phyloP scores from a whole-genome alignment of 805 yeast genomes.

The Saturnispora zaruensis region DNA sequence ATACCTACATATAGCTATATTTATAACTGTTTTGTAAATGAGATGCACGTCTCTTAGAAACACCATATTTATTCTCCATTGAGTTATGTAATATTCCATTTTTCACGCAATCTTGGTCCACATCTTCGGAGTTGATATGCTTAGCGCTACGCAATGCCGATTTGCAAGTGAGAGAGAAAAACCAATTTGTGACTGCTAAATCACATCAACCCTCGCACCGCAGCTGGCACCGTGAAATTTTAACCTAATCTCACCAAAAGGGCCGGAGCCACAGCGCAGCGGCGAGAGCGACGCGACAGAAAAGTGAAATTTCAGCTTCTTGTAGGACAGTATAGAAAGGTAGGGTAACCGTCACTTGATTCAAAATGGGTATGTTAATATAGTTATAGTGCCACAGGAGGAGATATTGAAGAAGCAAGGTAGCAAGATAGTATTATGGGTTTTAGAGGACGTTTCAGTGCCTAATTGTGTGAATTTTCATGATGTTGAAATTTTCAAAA shows the following conservation, averaged over 20 bases:
- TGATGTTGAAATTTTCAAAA: not conserved
- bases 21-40: not conserved
- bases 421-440: not conserved
- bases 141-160: not conserved
- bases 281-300: not conserved
- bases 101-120: not conserved
- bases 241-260: not conserved
- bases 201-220: not conserved
- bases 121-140: not conserved
- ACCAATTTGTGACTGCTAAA: not conserved
- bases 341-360: constrained; percentile 3
- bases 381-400: not conserved
- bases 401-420: not conserved
- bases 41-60: not conserved
- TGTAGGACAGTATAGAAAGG: not conserved
- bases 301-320: not conserved
- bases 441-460: not conserved
- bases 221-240: not conserved
- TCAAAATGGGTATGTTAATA: constrained; percentile 1
- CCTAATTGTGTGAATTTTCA: not conserved
- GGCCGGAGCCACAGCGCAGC: not conserved
- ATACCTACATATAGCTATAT: not conserved
- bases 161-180: not conserved
- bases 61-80: not conserved
- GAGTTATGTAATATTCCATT: not conserved